Conservation (phyloP, 345 rosid genomes). For the Lepidium didymum region DNA sequence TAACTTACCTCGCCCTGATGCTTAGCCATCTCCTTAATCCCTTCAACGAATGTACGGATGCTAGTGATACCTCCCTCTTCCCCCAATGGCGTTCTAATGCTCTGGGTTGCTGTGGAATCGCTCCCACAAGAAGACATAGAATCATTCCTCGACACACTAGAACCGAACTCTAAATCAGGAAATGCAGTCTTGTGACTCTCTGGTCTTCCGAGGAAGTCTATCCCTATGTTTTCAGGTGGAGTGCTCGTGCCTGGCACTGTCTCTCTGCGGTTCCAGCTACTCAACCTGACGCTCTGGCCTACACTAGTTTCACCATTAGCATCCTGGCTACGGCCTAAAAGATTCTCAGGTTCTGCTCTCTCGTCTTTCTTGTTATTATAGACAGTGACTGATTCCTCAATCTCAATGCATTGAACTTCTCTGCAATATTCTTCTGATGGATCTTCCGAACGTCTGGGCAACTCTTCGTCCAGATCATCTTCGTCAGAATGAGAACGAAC, state of each 20-base stretch:
- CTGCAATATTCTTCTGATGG: conserved; percentile 67
- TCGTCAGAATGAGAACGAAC: conserved; percentile 31
- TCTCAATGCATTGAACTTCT: conserved; percentile 83
- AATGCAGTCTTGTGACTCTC: conserved; percentile 37
- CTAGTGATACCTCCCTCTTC: conserved; percentile 61
- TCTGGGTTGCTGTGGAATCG: conserved; percentile 35
- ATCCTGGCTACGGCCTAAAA: neutral
- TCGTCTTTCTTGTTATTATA: conserved; percentile 33
- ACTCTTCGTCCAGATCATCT: conserved; percentile 16
- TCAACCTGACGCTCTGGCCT: conserved; percentile 22
- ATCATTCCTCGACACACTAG: conserved; percentile 52
- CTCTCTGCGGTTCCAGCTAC: conserved; percentile 48
- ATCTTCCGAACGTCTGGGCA: conserved; percentile 37
- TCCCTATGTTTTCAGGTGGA: conserved; percentile 47
- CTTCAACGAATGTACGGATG: conserved; percentile 70
- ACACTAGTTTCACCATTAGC: conserved; percentile 4
- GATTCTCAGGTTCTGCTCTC: conserved; percentile 5
- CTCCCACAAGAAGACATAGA: conserved; percentile 74
- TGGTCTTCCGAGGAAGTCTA: conserved; percentile 58
- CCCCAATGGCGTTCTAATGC: conserved; percentile 16
- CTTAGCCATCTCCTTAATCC: conserved; percentile 72
- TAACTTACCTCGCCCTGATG: conserved; percentile 25
- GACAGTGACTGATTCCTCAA: conserved; percentile 32
- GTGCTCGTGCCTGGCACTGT: conserved; percentile 41
- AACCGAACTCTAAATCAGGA: conserved; percentile 38